A percentile compares a stretch with the other conserved stretches of the same genome.
Evolutionary conservation across 352 stramenopile species (phyloP).

Genomic region (Thalassiosira delicatula): DNA sequence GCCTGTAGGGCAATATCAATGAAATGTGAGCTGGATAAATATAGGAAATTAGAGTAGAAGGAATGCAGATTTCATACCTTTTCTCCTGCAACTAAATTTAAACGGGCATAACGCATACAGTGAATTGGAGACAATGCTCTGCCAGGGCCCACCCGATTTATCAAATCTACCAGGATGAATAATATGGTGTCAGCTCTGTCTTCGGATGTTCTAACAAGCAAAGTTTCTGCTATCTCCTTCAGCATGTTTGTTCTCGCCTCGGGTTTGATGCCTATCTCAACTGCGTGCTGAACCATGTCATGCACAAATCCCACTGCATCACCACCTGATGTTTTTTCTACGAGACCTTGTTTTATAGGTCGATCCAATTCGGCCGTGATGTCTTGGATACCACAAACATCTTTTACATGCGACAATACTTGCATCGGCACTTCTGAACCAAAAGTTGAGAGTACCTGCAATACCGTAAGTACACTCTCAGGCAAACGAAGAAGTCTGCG

Average conservation of each 20-base stretch:
- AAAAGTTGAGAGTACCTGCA: conserved; percentile 34
- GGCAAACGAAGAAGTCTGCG: conserved; percentile 24
- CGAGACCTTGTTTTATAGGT: conserved; percentile 12
- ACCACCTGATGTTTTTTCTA: conserved; percentile 13
- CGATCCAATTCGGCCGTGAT: conserved; percentile 27
- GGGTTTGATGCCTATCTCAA: background rate
- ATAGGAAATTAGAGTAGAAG: no score
- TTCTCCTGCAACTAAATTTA: conserved; percentile 35
- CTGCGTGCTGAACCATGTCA: conserved; percentile 37
- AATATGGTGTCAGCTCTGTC: conserved; percentile 13
- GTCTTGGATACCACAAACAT: conserved; percentile 21
- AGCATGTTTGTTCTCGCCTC: conserved; percentile 12
- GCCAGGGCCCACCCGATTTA: conserved; percentile 18
- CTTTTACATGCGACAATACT: conserved; percentile 12
- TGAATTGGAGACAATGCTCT: background rate
- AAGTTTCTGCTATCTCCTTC: conserved; percentile 10
- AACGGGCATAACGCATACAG: conserved; percentile 18
- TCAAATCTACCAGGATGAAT: conserved; percentile 42
- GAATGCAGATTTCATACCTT: no score
- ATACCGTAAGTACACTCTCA: conserved; percentile 1
- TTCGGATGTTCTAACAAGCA: conserved; percentile 18
- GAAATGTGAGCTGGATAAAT: background rate
- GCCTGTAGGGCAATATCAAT: no score
- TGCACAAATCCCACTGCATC: conserved; percentile 38
- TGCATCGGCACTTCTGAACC: conserved; percentile 15